Evolutionary conservation across 2,329 filamentous ascomycete genomes (phyloP), one percentile per base, ranked within the genome.

Genomic region (Trichophyton rubrum): DNA sequence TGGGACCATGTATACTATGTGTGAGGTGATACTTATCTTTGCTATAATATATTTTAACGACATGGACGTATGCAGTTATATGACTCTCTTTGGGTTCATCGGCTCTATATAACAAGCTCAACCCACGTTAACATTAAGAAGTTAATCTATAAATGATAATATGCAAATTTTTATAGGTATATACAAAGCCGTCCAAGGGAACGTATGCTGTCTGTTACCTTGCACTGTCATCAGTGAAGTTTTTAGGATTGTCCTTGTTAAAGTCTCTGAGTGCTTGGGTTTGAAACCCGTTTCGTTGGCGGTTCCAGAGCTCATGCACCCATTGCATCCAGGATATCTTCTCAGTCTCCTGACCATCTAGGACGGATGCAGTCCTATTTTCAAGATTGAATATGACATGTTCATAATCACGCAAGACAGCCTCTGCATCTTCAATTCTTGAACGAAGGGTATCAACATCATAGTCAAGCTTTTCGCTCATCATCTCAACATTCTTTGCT

Each of bases 401-500:
- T 72, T 91, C 88, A 71, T 95, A 95, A 63, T 90, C 87, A 9
- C 75, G 77, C 0, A 95, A 84, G 0, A 88, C 88, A 63, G 90
- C 87, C 69, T 96, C 90, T 7, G 96, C 88, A 69, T 97, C 92
- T 67, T 88, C 82, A 8, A 96, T 86, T 67, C 90, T 90, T 56
- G 85, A 84, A 56, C 85, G 80, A n/a, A 97, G 77, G 15, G 85
- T 84, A 62, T 87, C 83, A 63, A 96, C 86, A 76, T 96, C 92
- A 72, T 97, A 97, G 68, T 97, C 91, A 60, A 97, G 79, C 73
- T 91, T 91, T 20, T 90, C 89, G 2, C 87, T 84, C 43, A 95
- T 77, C 22, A 87, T 82, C 70, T 95, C 90, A 13, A 96, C 79
- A 64, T 93, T 88, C 71, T 87, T 87, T 63, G 90, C 78, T 15